phyloP scores from a whole-genome alignment of 306 rosid genomes.

The Quercus variabilis region DNA sequence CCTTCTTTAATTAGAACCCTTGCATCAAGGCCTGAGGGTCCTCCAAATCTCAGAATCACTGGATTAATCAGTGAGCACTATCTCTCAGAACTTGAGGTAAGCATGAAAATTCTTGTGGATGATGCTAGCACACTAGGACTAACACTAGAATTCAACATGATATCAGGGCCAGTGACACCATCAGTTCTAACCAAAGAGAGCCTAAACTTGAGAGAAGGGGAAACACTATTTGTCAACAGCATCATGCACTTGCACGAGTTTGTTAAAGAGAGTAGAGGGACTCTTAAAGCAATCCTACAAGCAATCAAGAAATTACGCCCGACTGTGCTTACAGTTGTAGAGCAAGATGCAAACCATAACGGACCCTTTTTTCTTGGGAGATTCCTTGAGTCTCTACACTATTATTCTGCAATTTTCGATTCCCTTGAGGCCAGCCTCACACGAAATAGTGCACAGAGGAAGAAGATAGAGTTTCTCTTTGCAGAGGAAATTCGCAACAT shows the following conservation, averaged over 20 bases:
- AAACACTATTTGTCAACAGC: slow-evolving; percentile 55
- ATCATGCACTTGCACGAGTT: slow-evolving; percentile 57
- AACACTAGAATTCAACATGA: slow-evolving; percentile 35
- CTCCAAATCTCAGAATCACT: slow-evolving; percentile 53
- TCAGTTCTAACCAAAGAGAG: slow-evolving; percentile 53
- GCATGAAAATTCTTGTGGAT: slow-evolving; percentile 48
- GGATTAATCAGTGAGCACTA: slow-evolving; percentile 37
- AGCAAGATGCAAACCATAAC: slow-evolving; percentile 81
- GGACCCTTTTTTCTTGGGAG: slow-evolving; percentile 85
- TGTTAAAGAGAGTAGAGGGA: slow-evolving; percentile 68
- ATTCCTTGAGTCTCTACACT: slow-evolving; percentile 69
- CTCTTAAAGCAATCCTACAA: slow-evolving; percentile 58
- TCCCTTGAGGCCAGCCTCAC: slow-evolving; percentile 64
- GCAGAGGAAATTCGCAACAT: slow-evolving; percentile 56
- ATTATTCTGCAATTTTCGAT: slow-evolving; percentile 77
- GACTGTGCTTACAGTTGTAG: slow-evolving; percentile 47
- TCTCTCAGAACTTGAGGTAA: slow-evolving; percentile 27
- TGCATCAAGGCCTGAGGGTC: slow-evolving; percentile 61
- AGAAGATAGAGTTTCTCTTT: slow-evolving; percentile 61
- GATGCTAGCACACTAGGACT: slow-evolving; percentile 61
- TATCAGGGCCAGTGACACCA: slow-evolving; percentile 45
- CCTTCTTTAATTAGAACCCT: slow-evolving; percentile 68
- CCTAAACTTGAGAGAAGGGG: slow-evolving; percentile 61
- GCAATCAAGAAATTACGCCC: slow-evolving; percentile 66
- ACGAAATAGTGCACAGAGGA: slow-evolving; percentile 48